Evolutionary conservation across 2,329 filamentous ascomycete genomes (phyloP).

Genomic region (Blastomyces gilchristii): DNA sequence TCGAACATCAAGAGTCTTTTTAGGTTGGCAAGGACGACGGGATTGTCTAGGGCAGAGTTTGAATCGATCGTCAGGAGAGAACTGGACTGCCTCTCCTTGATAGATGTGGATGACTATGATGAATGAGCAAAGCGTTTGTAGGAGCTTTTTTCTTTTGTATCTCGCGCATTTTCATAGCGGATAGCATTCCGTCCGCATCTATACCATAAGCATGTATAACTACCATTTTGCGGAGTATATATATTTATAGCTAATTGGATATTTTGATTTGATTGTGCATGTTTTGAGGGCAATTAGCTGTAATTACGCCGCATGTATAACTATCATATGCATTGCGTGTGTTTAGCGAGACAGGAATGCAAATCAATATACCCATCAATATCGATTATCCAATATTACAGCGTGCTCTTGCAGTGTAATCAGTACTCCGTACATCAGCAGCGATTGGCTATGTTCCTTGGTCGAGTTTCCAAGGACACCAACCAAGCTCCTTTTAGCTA

Average conservation of each 20-base stretch:
- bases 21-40: constrained; percentile 48
- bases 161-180: constrained; percentile 3
- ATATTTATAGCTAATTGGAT: not conserved
- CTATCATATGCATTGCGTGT: not conserved
- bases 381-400: not conserved
- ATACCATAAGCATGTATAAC: not conserved
- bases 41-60: constrained; percentile 51
- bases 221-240: not conserved
- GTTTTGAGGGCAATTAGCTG: not conserved
- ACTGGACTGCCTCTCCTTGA: constrained; percentile 46
- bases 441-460: not conserved
- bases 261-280: not conserved
- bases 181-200: not conserved
- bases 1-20: constrained; percentile 55
- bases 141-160: not conserved
- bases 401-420: too few relatives aligned
- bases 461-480: too few relatives aligned
- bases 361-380: not conserved
- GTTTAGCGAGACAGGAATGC: not conserved
- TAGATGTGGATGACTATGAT: constrained; percentile 38
- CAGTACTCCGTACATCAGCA: not conserved
- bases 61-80: constrained; percentile 49
- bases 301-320: not conserved
- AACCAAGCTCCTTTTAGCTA: constrained; percentile 20
- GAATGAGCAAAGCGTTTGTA: constrained; percentile 2